These are phyloP conservation scores for Nicotiana obtusifolia DNA, from an alignment of 257 asterid genomes.

Conservation along the genomic window DNA sequence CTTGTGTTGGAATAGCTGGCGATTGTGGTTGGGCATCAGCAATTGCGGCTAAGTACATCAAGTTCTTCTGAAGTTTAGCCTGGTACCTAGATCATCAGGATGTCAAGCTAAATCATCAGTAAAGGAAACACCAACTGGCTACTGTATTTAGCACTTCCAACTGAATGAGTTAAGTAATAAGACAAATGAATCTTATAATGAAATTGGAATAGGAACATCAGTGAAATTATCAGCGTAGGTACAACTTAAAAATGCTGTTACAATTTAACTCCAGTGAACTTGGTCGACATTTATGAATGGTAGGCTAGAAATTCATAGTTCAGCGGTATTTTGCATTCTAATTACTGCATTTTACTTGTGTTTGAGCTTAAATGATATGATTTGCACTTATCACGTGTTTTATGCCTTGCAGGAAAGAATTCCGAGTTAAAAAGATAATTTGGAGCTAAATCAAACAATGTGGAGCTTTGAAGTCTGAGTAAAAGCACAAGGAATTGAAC, in stretches of 20 bases:
- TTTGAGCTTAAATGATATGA: too few relatives aligned
- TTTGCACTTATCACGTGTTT: too few relatives aligned
- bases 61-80: constrained; percentile 84
- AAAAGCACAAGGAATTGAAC: too few relatives aligned
- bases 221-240: not conserved
- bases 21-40: constrained; percentile 95
- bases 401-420: too few relatives aligned
- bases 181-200: not conserved
- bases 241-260: not conserved
- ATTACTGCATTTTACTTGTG: too few relatives aligned
- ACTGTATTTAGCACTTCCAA: not conserved
- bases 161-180: not conserved
- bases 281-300: not conserved
- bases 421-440: too few relatives aligned
- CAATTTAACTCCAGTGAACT: not conserved
- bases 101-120: not conserved
- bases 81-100: constrained; percentile 48
- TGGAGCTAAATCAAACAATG: too few relatives aligned
- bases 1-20: constrained; percentile 71
- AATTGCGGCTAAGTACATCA: constrained; percentile 95
- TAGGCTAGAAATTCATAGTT: too few relatives aligned
- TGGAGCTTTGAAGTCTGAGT: too few relatives aligned
- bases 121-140: not conserved
- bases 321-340: too few relatives aligned
- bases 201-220: not conserved